Conservation (phyloP, 192 early-diverging fungal genomes). For the Entomortierella beljakovae region DNA sequence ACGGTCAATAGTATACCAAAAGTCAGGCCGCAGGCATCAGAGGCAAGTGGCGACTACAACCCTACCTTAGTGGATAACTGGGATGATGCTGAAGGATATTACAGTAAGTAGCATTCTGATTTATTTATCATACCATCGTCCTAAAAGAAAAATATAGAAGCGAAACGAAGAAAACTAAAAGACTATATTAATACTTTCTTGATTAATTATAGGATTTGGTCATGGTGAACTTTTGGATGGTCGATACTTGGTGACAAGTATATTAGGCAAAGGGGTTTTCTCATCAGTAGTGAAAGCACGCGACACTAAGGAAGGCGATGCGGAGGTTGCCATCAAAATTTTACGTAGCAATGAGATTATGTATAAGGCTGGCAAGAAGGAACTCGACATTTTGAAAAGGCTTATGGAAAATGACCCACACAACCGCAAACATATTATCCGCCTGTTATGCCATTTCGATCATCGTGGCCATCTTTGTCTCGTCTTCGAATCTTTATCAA, state of each 20-base stretch:
- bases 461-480: slow-evolving; percentile 92
- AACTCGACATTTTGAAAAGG: slow-evolving; percentile 90
- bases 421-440: slow-evolving; percentile 90
- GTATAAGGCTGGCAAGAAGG: slow-evolving; percentile 92
- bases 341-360: slow-evolving; percentile 97
- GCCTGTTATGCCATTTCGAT: slow-evolving; percentile 86
- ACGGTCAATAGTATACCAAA: slow-evolving; percentile 16
- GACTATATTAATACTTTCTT: neutral
- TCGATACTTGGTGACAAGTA: slow-evolving; percentile 88
- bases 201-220: slow-evolving; percentile 63
- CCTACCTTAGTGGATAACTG: slow-evolving; percentile 84
- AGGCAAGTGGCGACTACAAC: slow-evolving; percentile 51
- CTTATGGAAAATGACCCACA: slow-evolving; percentile 87
- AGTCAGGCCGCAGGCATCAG: slow-evolving; percentile 31
- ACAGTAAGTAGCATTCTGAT: slow-evolving; percentile 71
- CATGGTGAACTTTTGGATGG: slow-evolving; percentile 88
- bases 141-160: no score
- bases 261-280: slow-evolving; percentile 96
- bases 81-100: slow-evolving; percentile 99
- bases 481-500: slow-evolving; percentile 93
- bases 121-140: neutral
- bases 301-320: slow-evolving; percentile 76
- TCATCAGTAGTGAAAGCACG: slow-evolving; percentile 91
- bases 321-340: slow-evolving; percentile 95
- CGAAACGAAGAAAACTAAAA: slow-evolving; percentile 19